Evolutionary conservation across 2,329 filamentous ascomycete genomes (phyloP).

Genomic region (Anisogramma anomala): DNA sequence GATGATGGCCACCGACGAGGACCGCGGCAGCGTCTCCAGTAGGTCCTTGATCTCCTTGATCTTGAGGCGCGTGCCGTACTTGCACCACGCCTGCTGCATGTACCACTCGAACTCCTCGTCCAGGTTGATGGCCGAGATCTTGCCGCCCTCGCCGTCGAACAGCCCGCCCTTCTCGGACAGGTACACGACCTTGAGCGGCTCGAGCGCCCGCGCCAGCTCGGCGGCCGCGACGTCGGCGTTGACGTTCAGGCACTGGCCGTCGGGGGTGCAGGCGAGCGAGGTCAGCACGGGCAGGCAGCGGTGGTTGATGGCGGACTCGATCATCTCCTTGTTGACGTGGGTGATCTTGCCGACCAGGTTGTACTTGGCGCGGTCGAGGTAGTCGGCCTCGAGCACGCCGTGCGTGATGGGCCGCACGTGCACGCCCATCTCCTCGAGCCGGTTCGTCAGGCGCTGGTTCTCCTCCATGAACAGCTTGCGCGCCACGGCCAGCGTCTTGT

Average conservation of each 20-base stretch:
- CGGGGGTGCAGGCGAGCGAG: conserved; percentile 87
- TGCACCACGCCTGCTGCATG: conserved; percentile 90
- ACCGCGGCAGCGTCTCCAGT: conserved; percentile 74
- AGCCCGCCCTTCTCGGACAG: conserved; percentile 96
- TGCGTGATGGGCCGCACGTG: conserved; percentile 79
- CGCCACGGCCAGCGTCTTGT: conserved; percentile 83
- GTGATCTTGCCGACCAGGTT: conserved; percentile 93
- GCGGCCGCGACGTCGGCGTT: conserved; percentile 95
- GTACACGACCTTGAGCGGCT: conserved; percentile 96
- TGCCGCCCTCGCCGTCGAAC: conserved; percentile 85
- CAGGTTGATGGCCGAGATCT: conserved; percentile 94
- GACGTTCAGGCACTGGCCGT: conserved; percentile 90
- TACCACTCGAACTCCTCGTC: conserved; percentile 91
- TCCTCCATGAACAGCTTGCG: conserved; percentile 90
- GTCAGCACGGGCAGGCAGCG: conserved; percentile 89
- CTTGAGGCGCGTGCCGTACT: conserved; percentile 89
- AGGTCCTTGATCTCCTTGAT: conserved; percentile 97
- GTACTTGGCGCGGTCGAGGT: conserved; percentile 93
- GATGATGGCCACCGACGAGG: conserved; percentile 93
- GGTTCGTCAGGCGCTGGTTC: conserved; percentile 84
- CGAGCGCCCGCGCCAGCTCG: conserved; percentile 75
- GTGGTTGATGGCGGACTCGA: conserved; percentile 82
- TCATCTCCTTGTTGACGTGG: conserved; percentile 77
- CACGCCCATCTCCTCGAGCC: conserved; percentile 80
- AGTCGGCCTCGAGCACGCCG: conserved; percentile 85